A percentile compares a stretch with the other conserved stretches of the same genome.
Evolutionary conservation across 2,329 filamentous ascomycete genomes (phyloP).

Genomic region (Claviceps paspali): DNA sequence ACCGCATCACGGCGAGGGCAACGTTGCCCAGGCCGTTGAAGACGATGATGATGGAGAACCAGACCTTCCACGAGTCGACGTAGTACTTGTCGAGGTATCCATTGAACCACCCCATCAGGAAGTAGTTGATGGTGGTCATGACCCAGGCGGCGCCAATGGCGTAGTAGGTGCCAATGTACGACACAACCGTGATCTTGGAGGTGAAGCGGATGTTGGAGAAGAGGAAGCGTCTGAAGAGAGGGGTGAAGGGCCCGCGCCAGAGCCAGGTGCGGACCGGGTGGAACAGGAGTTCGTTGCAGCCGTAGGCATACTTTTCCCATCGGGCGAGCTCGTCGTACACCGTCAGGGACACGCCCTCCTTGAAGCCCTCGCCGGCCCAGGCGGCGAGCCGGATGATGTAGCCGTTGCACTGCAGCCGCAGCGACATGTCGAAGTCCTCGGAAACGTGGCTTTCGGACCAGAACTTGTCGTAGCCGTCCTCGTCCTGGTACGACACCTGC

Average conservation of each 20-base stretch:
- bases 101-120: conserved; percentile 62
- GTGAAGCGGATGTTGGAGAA: conserved; percentile 59
- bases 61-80: conserved; percentile 63
- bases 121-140: conserved; percentile 59
- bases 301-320: conserved; percentile 80
- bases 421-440: conserved; percentile 71
- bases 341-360: conserved; percentile 70
- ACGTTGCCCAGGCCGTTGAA: conserved; percentile 64
- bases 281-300: conserved; percentile 71
- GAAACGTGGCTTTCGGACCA: conserved; percentile 72
- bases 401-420: conserved; percentile 56
- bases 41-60: conserved; percentile 66
- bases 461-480: conserved; percentile 62
- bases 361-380: conserved; percentile 63
- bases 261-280: conserved; percentile 62
- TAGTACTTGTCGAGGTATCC: conserved; percentile 70
- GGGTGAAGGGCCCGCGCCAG: conserved; percentile 60
- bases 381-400: conserved; percentile 60
- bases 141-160: conserved; percentile 64
- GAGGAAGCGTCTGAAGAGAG: conserved; percentile 60
- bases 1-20: conserved; percentile 56
- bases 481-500: conserved; percentile 53
- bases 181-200: conserved; percentile 60
- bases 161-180: conserved; percentile 70
- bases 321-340: conserved; percentile 73